Percentiles rank a stretch among this genome's conserved stretches.
Evolutionary conservation across 176 grass and related monocot genomes (phyloP).

Genomic region (Dactylis glomerata): DNA sequence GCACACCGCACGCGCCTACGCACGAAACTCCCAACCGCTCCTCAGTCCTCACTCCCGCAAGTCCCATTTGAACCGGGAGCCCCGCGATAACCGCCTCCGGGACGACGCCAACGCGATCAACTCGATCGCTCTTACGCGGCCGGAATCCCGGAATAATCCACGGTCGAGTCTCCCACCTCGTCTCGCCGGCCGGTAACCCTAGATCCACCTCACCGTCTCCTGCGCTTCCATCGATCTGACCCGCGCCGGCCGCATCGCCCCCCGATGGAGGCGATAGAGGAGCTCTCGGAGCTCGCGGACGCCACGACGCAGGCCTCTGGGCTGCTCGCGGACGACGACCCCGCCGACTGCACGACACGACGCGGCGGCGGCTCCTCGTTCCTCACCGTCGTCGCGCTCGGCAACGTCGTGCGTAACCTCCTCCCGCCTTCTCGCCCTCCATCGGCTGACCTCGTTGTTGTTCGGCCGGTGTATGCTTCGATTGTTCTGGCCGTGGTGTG

Average conservation of each 20-base stretch:
- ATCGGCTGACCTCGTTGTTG: background rate
- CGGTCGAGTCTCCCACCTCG: background rate
- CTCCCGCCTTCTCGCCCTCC: background rate
- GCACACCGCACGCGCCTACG: background rate
- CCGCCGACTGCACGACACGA: conserved; percentile 1
- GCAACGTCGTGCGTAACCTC: conserved; percentile 64
- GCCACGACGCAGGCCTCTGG: conserved; percentile 54
- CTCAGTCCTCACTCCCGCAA: background rate
- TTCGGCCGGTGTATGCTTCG: background rate
- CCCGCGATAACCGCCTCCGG: background rate
- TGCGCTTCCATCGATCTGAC: background rate
- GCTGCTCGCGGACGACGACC: conserved; percentile 70
- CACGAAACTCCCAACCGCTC: background rate
- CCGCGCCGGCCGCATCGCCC: background rate
- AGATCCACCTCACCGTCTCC: conserved; percentile 17
- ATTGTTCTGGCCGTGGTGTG: background rate
- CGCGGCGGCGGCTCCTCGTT: conserved; percentile 52
- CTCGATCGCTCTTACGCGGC: background rate
- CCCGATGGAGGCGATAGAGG: conserved; percentile 74
- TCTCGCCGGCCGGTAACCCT: background rate
- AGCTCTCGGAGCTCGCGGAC: conserved; percentile 66
- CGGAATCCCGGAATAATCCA: background rate
- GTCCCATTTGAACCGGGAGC: background rate
- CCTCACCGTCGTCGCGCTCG: conserved; percentile 74
- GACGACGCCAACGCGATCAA: background rate